Evolutionary conservation across 2,329 filamentous ascomycete genomes (phyloP).

Genomic region (Pestalotiopsis sp.): DNA sequence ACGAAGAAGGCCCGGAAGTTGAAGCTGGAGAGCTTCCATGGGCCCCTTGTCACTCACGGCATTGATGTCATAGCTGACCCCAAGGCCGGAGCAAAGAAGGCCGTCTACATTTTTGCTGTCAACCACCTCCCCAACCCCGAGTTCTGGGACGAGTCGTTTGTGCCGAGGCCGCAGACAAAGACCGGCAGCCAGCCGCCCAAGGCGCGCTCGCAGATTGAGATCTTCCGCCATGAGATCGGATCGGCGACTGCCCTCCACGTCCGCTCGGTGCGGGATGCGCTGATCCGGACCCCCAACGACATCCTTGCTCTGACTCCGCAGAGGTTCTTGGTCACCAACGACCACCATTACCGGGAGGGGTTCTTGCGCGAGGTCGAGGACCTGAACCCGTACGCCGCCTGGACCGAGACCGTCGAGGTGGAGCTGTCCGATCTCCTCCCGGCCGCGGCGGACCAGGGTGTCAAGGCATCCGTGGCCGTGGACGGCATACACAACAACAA

Average conservation of each 20-base stretch:
- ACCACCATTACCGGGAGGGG: slow-evolving; percentile 56
- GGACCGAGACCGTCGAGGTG: slow-evolving; percentile 53
- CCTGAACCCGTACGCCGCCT: slow-evolving; percentile 37
- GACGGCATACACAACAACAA: slow-evolving; percentile 55
- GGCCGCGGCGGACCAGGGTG: slow-evolving; percentile 27
- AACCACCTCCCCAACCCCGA: slow-evolving; percentile 59
- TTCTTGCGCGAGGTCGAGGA: slow-evolving; percentile 50
- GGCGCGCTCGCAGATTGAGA: slow-evolving; percentile 56
- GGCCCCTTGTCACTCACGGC: slow-evolving; percentile 60
- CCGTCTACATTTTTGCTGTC: slow-evolving; percentile 62
- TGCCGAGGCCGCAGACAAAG: neutral
- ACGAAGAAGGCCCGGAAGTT: slow-evolving; percentile 49
- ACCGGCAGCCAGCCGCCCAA: slow-evolving; percentile 33
- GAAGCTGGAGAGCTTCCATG: slow-evolving; percentile 50
- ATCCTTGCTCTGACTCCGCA: slow-evolving; percentile 48
- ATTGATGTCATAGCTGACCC: slow-evolving; percentile 61
- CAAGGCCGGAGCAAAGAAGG: slow-evolving; percentile 29
- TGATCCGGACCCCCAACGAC: slow-evolving; percentile 63
- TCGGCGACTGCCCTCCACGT: slow-evolving; percentile 45
- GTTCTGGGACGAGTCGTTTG: slow-evolving; percentile 25
- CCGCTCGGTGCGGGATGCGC: slow-evolving; percentile 53
- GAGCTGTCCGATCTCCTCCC: slow-evolving; percentile 31
- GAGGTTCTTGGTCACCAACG: slow-evolving; percentile 62
- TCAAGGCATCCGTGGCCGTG: slow-evolving; percentile 47
- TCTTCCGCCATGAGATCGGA: slow-evolving; percentile 57